phyloP scores from a whole-genome alignment of 2,329 filamentous ascomycete species.

The Raffaelea albimanens region DNA sequence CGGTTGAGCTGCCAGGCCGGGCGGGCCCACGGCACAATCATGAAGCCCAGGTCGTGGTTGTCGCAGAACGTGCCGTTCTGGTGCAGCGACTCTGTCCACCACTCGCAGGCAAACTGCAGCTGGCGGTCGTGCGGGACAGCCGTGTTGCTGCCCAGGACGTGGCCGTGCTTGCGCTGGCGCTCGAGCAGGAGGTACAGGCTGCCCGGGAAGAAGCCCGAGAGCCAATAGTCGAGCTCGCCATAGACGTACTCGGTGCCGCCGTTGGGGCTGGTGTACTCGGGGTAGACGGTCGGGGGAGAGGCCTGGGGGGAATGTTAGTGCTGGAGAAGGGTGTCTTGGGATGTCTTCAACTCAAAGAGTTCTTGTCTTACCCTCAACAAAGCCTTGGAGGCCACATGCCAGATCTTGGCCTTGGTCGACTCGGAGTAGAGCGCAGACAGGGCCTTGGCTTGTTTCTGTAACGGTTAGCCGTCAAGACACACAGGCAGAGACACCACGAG shows the following conservation, averaged over 20 bases:
- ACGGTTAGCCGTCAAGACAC: too few species aligned
- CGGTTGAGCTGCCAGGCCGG: slow-evolving; percentile 28
- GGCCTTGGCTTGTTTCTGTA: too few species aligned
- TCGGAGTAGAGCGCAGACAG: background rate
- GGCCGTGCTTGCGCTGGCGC: slow-evolving; percentile 19
- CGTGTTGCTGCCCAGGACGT: background rate
- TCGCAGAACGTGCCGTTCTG: slow-evolving; percentile 21
- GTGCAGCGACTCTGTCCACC: slow-evolving; percentile 30
- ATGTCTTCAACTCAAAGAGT: too few species aligned
- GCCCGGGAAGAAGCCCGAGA: slow-evolving; percentile 38
- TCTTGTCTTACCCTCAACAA: background rate
- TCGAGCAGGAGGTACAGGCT: slow-evolving; percentile 31
- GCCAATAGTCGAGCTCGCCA: slow-evolving; percentile 27
- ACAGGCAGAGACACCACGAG: too few species aligned
- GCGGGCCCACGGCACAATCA: slow-evolving; percentile 28
- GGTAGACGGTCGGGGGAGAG: background rate
- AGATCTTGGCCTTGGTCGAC: background rate
- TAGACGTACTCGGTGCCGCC: background rate
- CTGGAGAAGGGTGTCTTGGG: too few species aligned
- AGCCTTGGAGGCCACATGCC: background rate
- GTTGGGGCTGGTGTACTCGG: background rate
- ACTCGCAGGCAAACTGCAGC: slow-evolving; percentile 25
- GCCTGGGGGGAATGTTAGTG: background rate
- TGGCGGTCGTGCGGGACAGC: slow-evolving; percentile 7
- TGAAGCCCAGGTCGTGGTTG: slow-evolving; percentile 35